These are phyloP conservation scores for Persicaria maculosa DNA, from an alignment of 148 eudicot species.

Conservation along the genomic window DNA sequence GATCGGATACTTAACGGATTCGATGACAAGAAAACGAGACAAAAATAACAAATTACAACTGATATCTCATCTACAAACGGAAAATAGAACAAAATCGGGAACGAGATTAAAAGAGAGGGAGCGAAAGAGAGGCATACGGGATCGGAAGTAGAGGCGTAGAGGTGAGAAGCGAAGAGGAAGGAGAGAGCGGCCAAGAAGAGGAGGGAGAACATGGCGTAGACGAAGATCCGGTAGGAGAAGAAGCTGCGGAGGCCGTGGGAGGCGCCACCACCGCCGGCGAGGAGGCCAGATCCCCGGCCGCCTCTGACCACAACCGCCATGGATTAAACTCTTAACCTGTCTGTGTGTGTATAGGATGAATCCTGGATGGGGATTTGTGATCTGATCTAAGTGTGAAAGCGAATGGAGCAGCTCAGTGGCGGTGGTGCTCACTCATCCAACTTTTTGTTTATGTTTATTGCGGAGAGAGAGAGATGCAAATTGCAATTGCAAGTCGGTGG, in stretches of 20 bases:
- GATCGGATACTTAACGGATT: conserved; percentile 4
- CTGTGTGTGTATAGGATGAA: not conserved
- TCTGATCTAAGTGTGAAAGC: not conserved
- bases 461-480: not conserved
- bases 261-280: conserved; percentile 43
- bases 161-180: conserved; percentile 63
- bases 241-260: conserved; percentile 40
- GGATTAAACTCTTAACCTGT: not conserved
- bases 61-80: not conserved
- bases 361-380: not conserved
- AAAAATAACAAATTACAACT: not conserved
- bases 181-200: conserved; percentile 74
- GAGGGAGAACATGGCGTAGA: conserved; percentile 68
- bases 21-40: not conserved
- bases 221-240: conserved; percentile 77
- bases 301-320: conserved; percentile 74
- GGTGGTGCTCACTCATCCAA: not conserved
- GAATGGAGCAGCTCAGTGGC: not conserved
- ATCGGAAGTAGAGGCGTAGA: conserved; percentile 31
- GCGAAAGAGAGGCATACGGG: conserved; percentile 30
- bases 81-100: not conserved
- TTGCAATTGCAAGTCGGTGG: conserved; percentile 1
- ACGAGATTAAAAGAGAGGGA: not conserved
- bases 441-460: not conserved
- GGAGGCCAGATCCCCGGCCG: conserved; percentile 34